Percentiles rank a stretch among this genome's conserved stretches.
Evolutionary conservation across 2,329 filamentous ascomycete genomes (phyloP).

Genomic region (Metarhizium humberi): DNA sequence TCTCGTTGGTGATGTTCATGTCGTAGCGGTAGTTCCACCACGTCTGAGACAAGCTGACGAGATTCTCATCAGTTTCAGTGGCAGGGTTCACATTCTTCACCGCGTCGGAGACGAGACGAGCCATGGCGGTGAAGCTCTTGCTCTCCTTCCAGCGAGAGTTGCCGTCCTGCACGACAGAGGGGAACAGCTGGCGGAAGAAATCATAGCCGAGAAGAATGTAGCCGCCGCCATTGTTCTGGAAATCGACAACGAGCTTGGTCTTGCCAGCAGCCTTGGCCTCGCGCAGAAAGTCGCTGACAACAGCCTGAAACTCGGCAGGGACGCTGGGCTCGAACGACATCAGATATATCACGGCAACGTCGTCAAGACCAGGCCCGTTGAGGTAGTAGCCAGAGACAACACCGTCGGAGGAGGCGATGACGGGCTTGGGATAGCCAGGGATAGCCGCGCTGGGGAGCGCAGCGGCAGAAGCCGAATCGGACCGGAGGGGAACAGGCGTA

Average conservation of each 20-base stretch:
- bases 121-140: slow-evolving; percentile 32
- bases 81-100: slow-evolving; percentile 34
- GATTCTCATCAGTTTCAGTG: slow-evolving; percentile 25
- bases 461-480: background rate
- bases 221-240: slow-evolving; percentile 43
- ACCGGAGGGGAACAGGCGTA: slow-evolving; percentile 7
- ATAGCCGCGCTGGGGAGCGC: background rate
- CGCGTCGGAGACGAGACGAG: slow-evolving; percentile 33
- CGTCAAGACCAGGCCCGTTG: slow-evolving; percentile 22
- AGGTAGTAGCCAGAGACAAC: slow-evolving; percentile 24
- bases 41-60: slow-evolving; percentile 35
- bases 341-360: slow-evolving; percentile 20
- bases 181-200: slow-evolving; percentile 48
- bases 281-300: slow-evolving; percentile 24
- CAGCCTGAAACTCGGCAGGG: slow-evolving; percentile 24
- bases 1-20: slow-evolving; percentile 36
- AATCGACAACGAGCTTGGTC: slow-evolving; percentile 45
- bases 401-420: slow-evolving; percentile 15
- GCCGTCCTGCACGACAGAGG: slow-evolving; percentile 24
- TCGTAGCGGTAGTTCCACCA: slow-evolving; percentile 42
- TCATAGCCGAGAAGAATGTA: slow-evolving; percentile 51
- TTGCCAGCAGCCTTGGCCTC: slow-evolving; percentile 36
- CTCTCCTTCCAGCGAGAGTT: slow-evolving; percentile 30
- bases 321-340: slow-evolving; percentile 17
- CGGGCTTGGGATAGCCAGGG: slow-evolving; percentile 19